phyloP scores from a whole-genome alignment of 2,329 filamentous ascomycete species.

The Teratosphaeria destructans region DNA sequence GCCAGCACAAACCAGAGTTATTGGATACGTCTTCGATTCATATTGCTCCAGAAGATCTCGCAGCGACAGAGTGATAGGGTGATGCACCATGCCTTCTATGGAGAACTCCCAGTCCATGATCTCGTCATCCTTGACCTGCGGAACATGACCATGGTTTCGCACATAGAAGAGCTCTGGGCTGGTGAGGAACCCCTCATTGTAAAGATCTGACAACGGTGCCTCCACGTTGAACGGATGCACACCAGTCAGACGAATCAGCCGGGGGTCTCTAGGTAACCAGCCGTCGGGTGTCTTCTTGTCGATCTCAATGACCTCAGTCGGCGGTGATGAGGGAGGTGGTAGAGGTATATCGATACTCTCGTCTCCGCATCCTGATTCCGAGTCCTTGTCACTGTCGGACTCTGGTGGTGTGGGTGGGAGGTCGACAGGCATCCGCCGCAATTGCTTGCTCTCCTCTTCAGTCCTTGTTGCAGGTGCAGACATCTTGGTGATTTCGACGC shows the following conservation, averaged over 20 bases:
- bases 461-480: constrained; percentile 1
- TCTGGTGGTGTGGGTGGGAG: constrained; percentile 27
- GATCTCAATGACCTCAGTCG: constrained; percentile 56
- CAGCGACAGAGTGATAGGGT: constrained; percentile 61
- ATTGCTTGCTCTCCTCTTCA: constrained; percentile 4
- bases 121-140: constrained; percentile 59
- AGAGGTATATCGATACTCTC: constrained; percentile 46
- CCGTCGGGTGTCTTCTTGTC: constrained; percentile 75
- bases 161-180: constrained; percentile 85
- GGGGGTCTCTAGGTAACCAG: constrained; percentile 68
- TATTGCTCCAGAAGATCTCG: constrained; percentile 62
- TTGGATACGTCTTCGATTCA: constrained; percentile 72
- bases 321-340: constrained; percentile 51
- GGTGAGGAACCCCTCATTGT: constrained; percentile 73
- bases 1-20: constrained; percentile 85
- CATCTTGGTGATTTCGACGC: background rate
- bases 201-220: constrained; percentile 67
- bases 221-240: constrained; percentile 89
- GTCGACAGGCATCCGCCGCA: constrained; percentile 6
- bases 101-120: constrained; percentile 72
- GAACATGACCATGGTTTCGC: constrained; percentile 78
- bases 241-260: constrained; percentile 77
- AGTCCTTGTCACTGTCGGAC: constrained; percentile 23
- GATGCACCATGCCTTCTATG: constrained; percentile 75
- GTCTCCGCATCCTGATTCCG: constrained; percentile 24